Evolutionary conservation across 2,329 filamentous ascomycete genomes (phyloP), one percentile per base, ranked within the genome.

Genomic region (Penicillium sp.): DNA sequence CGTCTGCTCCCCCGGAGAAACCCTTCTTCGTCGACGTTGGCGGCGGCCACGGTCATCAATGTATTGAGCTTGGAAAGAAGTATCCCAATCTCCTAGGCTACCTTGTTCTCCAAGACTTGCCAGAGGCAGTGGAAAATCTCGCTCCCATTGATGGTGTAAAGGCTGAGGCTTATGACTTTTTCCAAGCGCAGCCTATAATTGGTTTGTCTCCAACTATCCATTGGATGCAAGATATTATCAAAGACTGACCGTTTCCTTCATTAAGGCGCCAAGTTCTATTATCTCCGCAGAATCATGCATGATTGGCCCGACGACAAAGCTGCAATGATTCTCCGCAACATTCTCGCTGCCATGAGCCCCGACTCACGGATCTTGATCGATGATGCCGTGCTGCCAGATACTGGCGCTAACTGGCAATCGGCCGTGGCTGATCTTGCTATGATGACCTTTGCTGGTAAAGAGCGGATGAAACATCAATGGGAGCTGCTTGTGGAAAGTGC

Each of bases 71-170:
- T 8, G 68, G 63, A 38, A 57, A 62, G 17, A 66, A 62, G 22
- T 71, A 67, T 49, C 72, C 73, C 4, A 46, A 66, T 31, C 53
- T 78, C 2, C 60, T 64, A 1, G 71, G 72, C 0, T 61, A 68
- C 5, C 59, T 78, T 4, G 63, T 79, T 10, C 59, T 80, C 3
- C 73, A 80, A 55, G 78, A 80, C 53, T 61, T 70, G 5, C 69
- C 69, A 1, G 56, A 67, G 25, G 66, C 66, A 3, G 62, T 77
- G n/a, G 55, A 62, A 8, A 56, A 66, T 4, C 61, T 70, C 1
- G 30, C 64, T 1, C 51, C 56, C 1, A 67, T 67, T 3, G 53
- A 66, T 1, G 73, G 70, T 0, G 65, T 77, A 0, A 66, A 67
- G 41, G 44, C 38, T 2, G 50, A 63, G 45, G 55, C 45, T 4